Evolutionary conservation across 2,329 filamentous ascomycete genomes (phyloP).

Genomic region (Neocatenulostroma microsporum): DNA sequence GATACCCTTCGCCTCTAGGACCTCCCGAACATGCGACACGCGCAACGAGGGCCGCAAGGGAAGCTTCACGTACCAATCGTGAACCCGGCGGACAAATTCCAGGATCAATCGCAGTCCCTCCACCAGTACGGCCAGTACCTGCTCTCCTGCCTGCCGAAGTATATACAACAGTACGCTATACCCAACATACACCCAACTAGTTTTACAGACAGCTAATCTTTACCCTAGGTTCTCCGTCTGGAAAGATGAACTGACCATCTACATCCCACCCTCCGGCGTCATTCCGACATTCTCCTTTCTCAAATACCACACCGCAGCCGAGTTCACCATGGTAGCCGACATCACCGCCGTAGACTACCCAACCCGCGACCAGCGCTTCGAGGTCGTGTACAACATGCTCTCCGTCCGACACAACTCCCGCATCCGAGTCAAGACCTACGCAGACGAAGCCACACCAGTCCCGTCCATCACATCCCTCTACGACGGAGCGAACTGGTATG

Average conservation of each 20-base stretch:
- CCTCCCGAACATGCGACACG: conserved; percentile 38
- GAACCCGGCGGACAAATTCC: conserved; percentile 89
- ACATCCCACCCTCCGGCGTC: conserved; percentile 74
- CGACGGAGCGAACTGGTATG: conserved; percentile 97
- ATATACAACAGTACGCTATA: conserved; percentile 70
- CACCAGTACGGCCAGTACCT: conserved; percentile 96
- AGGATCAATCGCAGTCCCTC: conserved; percentile 75
- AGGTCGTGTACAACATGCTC: conserved; percentile 95
- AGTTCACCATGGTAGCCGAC: conserved; percentile 88
- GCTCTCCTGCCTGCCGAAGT: conserved; percentile 94
- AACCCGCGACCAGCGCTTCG: conserved; percentile 89
- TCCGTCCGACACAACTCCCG: conserved; percentile 94
- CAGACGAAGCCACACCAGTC: conserved; percentile 88
- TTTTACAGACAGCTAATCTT: too few species aligned
- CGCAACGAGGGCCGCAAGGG: conserved; percentile 35
- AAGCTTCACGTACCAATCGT: conserved; percentile 70
- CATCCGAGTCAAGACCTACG: conserved; percentile 97
- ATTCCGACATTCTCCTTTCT: conserved; percentile 90
- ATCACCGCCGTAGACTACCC: conserved; percentile 96
- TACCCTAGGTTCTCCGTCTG: conserved; percentile 74
- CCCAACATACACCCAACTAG: background rate
- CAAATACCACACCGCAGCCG: conserved; percentile 94
- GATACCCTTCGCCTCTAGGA: too few species aligned
- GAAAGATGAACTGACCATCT: conserved; percentile 87
- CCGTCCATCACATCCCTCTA: conserved; percentile 80